Evolutionary conservation across 2,329 filamentous ascomycete species (phyloP).

Genomic region (Cercospora beticola): DNA sequence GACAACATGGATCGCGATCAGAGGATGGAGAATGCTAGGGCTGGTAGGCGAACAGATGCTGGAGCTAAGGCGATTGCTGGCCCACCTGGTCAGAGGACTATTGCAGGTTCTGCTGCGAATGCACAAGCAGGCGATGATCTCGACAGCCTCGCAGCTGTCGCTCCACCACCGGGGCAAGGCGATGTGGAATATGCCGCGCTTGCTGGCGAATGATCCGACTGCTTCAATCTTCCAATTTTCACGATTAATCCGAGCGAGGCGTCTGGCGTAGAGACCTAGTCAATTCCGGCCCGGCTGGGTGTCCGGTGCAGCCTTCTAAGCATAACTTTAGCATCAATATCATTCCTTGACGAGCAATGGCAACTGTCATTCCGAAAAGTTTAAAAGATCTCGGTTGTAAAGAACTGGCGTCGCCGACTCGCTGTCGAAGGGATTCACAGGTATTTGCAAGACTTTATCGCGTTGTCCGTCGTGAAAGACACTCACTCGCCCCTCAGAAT

Average conservation of each 20-base stretch:
- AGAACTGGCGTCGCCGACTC: not conserved
- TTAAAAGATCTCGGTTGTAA: not conserved
- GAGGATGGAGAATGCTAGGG: slow-evolving; percentile 74
- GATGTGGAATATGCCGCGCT: slow-evolving; percentile 84
- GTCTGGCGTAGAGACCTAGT: not conserved
- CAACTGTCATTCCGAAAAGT: not conserved
- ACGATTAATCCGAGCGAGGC: slow-evolving; percentile 16
- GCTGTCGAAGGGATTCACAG: no score
- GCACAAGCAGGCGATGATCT: slow-evolving; percentile 44
- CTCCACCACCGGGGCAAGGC: slow-evolving; percentile 74
- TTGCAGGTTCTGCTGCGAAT: slow-evolving; percentile 42
- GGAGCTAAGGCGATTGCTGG: slow-evolving; percentile 29
- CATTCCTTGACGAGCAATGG: not conserved
- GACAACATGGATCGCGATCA: slow-evolving; percentile 89
- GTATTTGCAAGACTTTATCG: no score
- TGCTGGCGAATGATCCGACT: slow-evolving; percentile 63
- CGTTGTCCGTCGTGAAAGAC: not conserved
- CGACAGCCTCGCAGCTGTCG: slow-evolving; percentile 54
- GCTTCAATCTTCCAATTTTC: not conserved
- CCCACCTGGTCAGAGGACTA: slow-evolving; percentile 30
- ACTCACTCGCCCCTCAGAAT: not conserved
- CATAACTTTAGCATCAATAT: not conserved
- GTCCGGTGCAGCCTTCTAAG: not conserved
- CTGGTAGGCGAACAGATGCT: slow-evolving; percentile 61
- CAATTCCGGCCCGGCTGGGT: not conserved